Base-by-base conservation (phyloP, 2,329 filamentous ascomycete genomes). In the Sclerotinia nivalis region DNA sequence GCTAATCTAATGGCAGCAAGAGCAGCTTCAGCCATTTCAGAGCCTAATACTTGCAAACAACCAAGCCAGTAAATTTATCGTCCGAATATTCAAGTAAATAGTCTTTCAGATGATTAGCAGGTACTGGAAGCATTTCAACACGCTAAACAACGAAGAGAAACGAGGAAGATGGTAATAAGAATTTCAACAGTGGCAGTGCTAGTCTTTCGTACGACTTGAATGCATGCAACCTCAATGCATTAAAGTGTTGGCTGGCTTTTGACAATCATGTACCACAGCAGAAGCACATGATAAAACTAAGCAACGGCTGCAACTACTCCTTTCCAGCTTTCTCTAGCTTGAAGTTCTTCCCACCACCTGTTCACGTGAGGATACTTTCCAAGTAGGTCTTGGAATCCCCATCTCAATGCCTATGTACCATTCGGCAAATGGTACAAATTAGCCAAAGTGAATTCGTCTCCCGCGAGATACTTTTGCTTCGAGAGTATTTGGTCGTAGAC, bases 401-500 rank as follows among this genome's bases (percentile, higher is more conserved):
- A 59, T 18, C 58, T 49, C 34, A 62, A 62, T 37, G 71, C 45
- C 31, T 70, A 31, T 9, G 66, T 52, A 20, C 59, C 67, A 67
- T 74, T 59, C 13, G 74, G 70, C 54, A 75, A 64, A 50, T 75
- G 70, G 54, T 69, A 72, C 25, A 75, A 52, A 67, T 75, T 72
- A 37, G 56, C 71, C 49, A 75, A 68, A 13, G 73, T 73, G 40
- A 75, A 31, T 31, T 75, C 54, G 45, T 75, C 67, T 45, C 74
- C 74, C n/a, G 70, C 73, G 49, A 75, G 64, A 70, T 74, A 75
- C 34, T 71, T 72, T 60, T 73, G 71, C 47, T 74, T 71, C 13
- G 71, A 60, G 8, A 75, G 71, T 59, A 75, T 71, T 15, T 61
- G 45, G 18, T 75, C 72, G 47, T 74, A 75, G 22, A 69, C 60